Evolutionary conservation across 2,329 filamentous ascomycete genomes (phyloP), one percentile per base, ranked within the genome.

Genomic region (Alternaria dauci): DNA sequence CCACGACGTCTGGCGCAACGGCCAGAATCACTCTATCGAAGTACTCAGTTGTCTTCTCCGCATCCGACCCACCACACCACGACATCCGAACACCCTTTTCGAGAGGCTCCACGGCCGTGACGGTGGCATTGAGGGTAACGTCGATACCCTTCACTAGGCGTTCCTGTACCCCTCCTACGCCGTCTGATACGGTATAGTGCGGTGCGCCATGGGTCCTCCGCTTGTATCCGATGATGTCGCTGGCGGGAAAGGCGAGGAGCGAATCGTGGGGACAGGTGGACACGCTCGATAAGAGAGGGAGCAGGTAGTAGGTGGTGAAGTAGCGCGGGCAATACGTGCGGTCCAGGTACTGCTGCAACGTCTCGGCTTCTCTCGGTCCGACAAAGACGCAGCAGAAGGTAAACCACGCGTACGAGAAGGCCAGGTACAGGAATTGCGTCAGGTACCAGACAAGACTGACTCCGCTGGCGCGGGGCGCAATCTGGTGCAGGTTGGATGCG

Each of bases 21-120:
- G 85, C 85, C 1, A 88, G 74, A 25, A 88, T 75, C 0, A 86
- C 84, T 2, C 78, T 78, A 53, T 87, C 85, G 53, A 87, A 87
- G 0, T 66, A 53, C 18, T 82, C 78, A 25, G 55, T 56, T 11
- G 77, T 65, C 14, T 48, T 28, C 0, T 67, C 34, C 0, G 59
- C 67, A 2, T 62, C 38, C 5, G 64, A 50, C 11, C 43, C 25
- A 59, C 59, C 20, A 57, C 55, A 66, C 81, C 81, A 84, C 2
- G 67, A 65, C 6, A 84, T 59, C 9, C 61, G 65, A 5, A 81
- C 73, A 11, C 65, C 67, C 23, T 69, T 62, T 8, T 62, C 65
- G 20, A 54, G 52, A 6, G 76, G 69, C 30, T 76, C 69, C 2
- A 83, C 77, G 28, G 72, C 67, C 3, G 73, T 66, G 0, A 85